A percentile compares a stretch with the other conserved stretches of the same genome.
Conservation (phyloP, 106 monocot species). For the Iris macrosiphon region DNA sequence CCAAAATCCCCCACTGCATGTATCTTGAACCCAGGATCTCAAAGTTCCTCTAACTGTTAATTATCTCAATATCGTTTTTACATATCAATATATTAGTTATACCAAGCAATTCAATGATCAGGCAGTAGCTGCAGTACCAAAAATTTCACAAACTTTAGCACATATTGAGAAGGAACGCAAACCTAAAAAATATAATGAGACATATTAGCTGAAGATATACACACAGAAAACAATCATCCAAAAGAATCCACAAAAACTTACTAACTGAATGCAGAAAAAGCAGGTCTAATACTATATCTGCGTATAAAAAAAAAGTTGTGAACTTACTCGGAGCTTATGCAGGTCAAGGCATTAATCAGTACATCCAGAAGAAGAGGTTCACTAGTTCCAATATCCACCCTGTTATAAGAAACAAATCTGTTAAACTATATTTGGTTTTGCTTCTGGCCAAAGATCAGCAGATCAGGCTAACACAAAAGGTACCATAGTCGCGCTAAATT, state of each 20-base stretch:
- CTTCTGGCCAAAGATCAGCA: not conserved
- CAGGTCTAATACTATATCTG: too few relatives aligned
- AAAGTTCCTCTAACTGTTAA: too few relatives aligned
- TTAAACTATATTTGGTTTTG: not conserved
- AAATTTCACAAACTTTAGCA: not conserved
- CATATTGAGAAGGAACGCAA: not conserved
- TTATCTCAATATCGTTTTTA: too few relatives aligned
- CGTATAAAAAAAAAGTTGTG: constrained; percentile 1
- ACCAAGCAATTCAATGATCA: not conserved
- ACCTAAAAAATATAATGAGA: not conserved
- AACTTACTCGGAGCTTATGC: constrained; percentile 78
- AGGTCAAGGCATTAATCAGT: constrained; percentile 62
- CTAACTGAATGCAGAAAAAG: too few relatives aligned
- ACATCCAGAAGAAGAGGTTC: constrained; percentile 84
- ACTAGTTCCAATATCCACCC: constrained; percentile 90
- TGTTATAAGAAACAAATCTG: constrained; percentile 19
- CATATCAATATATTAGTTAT: not conserved
- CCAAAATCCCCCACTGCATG: too few relatives aligned
- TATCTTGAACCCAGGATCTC: too few relatives aligned
- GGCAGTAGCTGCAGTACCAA: not conserved
- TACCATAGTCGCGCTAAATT: constrained; percentile 91
- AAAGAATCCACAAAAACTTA: too few relatives aligned
- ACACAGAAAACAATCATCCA: not conserved
- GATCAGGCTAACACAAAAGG: not conserved
- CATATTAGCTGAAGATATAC: not conserved